Conservation (phyloP, 2,329 filamentous ascomycete genomes). For the Aspergillus thermomutatus region DNA sequence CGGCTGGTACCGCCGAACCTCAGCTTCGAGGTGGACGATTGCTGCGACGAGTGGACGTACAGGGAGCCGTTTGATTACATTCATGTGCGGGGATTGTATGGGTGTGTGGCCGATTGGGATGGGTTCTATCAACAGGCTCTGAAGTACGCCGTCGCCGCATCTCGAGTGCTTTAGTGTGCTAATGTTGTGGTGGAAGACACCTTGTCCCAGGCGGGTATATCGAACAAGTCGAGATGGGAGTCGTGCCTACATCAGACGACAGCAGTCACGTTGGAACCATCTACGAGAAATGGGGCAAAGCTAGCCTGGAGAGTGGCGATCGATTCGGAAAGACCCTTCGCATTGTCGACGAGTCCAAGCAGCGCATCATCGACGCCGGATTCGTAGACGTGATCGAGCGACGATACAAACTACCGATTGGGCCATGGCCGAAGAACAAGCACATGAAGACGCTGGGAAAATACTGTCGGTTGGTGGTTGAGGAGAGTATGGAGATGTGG, state of each 20-base stretch:
- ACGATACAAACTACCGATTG: constrained; percentile 24
- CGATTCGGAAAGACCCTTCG: constrained; percentile 29
- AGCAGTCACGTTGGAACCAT: constrained; percentile 31
- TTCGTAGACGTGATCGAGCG: constrained; percentile 25
- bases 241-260: constrained; percentile 40
- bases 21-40: constrained; percentile 47
- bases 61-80: constrained; percentile 42
- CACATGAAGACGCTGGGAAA: constrained; percentile 18
- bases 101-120: constrained; percentile 46
- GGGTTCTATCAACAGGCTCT: constrained; percentile 30
- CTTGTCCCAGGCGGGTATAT: constrained; percentile 37
- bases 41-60: constrained; percentile 36
- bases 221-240: constrained; percentile 41
- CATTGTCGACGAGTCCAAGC: constrained; percentile 22
- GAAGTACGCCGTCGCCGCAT: constrained; percentile 24
- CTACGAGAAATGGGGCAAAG: constrained; percentile 18
- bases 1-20: constrained; percentile 45
- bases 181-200: constrained; percentile 18
- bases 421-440: constrained; percentile 17
- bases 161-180: background rate
- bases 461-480: constrained; percentile 22
- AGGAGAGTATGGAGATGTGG: constrained; percentile 30
- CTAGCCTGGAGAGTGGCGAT: constrained; percentile 16
- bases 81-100: constrained; percentile 46
- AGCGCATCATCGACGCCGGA: constrained; percentile 22